These are phyloP conservation scores for Boletus edulis DNA, from an alignment of 768 basidiomycete species.

Conservation along the genomic window DNA sequence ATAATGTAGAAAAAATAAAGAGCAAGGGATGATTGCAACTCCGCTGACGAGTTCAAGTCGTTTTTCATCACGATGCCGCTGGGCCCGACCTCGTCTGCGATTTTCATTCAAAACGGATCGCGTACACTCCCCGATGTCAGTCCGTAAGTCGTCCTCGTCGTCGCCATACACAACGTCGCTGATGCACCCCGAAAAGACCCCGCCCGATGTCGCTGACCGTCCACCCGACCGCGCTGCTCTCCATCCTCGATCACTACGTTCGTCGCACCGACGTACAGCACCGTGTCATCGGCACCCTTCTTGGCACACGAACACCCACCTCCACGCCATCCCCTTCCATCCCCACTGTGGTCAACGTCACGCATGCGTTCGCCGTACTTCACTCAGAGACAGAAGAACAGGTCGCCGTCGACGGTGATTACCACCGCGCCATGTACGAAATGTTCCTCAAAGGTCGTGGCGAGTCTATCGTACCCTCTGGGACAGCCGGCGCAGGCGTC, in stretches of 20 bases:
- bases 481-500: conserved; percentile 13
- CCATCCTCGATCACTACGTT: conserved; percentile 95
- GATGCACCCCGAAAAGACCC: conserved; percentile 42
- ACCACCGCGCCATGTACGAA: conserved; percentile 91
- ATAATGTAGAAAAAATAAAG: conserved; percentile 37
- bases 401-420: conserved; percentile 95
- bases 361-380: conserved; percentile 85
- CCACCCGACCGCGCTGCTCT: conserved; percentile 90
- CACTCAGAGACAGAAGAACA: conserved; percentile 92
- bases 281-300: conserved; percentile 93
- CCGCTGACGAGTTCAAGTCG: conserved; percentile 18
- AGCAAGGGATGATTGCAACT: conserved; percentile 25
- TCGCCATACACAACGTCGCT: neutral
- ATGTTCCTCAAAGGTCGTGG: conserved; percentile 64
- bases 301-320: conserved; percentile 67
- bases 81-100: conserved; percentile 45
- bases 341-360: conserved; percentile 56
- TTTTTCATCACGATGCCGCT: conserved; percentile 42
- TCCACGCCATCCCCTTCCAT: conserved; percentile 24
- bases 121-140: conserved; percentile 28
- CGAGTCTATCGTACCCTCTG: conserved; percentile 37
- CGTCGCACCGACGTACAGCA: conserved; percentile 78
- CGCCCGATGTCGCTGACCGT: conserved; percentile 74
- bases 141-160: conserved; percentile 30
- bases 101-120: conserved; percentile 37